Evolutionary conservation across 257 asterid genomes (phyloP).

Genomic region (Apocynum venetum): DNA sequence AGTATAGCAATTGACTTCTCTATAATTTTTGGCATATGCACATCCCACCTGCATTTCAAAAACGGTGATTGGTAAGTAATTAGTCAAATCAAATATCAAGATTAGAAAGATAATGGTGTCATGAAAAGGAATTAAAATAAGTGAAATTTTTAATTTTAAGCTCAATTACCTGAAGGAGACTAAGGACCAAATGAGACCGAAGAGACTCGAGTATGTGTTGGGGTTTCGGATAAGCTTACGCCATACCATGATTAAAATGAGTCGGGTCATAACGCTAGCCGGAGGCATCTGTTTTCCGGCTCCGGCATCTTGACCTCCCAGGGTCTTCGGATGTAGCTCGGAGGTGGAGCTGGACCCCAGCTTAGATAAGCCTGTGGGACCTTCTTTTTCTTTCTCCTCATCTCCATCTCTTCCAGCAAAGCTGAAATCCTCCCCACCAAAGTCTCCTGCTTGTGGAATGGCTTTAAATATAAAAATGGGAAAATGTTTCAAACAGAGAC

Average conservation of each 20-base stretch:
- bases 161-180: slow-evolving; percentile 52
- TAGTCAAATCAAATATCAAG: not conserved
- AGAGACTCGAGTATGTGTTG: slow-evolving; percentile 91
- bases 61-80: not conserved
- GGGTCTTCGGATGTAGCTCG: slow-evolving; percentile 42
- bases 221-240: slow-evolving; percentile 97
- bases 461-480: slow-evolving; percentile 24
- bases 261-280: slow-evolving; percentile 94
- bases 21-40: slow-evolving; percentile 74
- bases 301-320: slow-evolving; percentile 39
- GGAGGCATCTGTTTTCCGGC: slow-evolving; percentile 87
- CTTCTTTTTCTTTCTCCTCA: slow-evolving; percentile 61
- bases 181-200: slow-evolving; percentile 88
- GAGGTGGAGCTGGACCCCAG: slow-evolving; percentile 50
- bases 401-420: slow-evolving; percentile 58
- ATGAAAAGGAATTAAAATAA: not conserved
- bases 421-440: slow-evolving; percentile 55
- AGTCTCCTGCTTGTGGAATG: slow-evolving; percentile 53
- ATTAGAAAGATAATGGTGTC: not conserved
- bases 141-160: slow-evolving; percentile 4
- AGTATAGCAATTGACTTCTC: slow-evolving; percentile 66
- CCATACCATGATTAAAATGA: slow-evolving; percentile 97
- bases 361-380: slow-evolving; percentile 44
- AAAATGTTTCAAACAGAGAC: not conserved
- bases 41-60: slow-evolving; percentile 63